These are phyloP conservation scores for Ophiorrhiza pumila DNA, from an alignment of 257 asterid genomes.

Conservation along the genomic window DNA sequence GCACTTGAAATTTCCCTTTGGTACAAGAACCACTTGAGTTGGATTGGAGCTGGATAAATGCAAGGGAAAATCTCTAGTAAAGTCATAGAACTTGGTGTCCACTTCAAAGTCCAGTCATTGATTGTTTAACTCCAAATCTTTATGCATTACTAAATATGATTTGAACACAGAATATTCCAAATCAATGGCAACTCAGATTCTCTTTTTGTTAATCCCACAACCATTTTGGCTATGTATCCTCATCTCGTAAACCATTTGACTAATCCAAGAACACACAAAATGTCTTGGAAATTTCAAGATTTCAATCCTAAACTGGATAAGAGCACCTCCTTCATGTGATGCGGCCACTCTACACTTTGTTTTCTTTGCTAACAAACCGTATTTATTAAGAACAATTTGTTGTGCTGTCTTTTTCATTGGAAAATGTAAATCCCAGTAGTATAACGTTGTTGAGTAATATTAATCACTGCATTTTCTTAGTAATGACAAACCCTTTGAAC, in stretches of 20 bases:
- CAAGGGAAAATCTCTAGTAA: neutral
- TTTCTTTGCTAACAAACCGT: too few relatives aligned
- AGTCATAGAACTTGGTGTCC: neutral
- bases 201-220: neutral
- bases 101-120: neutral
- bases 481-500: neutral
- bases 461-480: neutral
- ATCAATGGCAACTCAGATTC: neutral
- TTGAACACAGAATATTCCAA: neutral
- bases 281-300: too few relatives aligned
- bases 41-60: neutral
- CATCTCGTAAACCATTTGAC: too few relatives aligned
- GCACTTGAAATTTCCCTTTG: neutral
- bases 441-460: neutral
- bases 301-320: neutral
- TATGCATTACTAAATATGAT: neutral
- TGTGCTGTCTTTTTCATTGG: neutral
- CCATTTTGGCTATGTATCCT: neutral
- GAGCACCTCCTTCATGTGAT: neutral
- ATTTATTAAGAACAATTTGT: neutral
- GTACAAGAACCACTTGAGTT: conserved; percentile 8
- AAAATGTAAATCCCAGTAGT: neutral
- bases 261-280: neutral
- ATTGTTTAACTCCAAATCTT: neutral
- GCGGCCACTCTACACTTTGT: neutral